A percentile compares a stretch with the other conserved stretches of the same genome.
These are phyloP conservation scores for Iris pallida DNA, from an alignment of 116 monocot genomes.

Conservation along the genomic window DNA sequence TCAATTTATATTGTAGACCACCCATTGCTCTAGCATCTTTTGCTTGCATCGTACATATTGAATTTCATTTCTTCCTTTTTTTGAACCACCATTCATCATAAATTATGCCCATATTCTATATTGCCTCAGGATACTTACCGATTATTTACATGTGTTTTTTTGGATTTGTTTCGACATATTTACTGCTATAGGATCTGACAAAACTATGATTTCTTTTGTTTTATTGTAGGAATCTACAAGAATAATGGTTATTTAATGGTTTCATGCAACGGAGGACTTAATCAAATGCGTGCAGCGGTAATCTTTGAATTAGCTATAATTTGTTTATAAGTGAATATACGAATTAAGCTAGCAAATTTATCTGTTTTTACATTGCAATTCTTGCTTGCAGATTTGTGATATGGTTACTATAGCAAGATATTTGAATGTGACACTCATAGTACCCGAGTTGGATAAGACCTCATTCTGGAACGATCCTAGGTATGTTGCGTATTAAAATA, in stretches of 20 bases:
- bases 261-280: constrained; percentile 92
- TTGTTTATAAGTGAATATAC: not conserved
- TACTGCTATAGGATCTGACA: no score
- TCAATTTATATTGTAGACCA: no score
- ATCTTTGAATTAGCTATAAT: constrained; percentile 1
- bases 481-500: constrained; percentile 14
- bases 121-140: no score
- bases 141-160: no score
- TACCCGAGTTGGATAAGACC: constrained; percentile 72
- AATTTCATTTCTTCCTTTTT: no score
- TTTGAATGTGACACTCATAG: constrained; percentile 66
- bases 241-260: constrained; percentile 90
- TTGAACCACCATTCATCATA: no score
- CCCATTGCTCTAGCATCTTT: no score
- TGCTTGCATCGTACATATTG: no score
- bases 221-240: constrained; percentile 60
- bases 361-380: not conserved
- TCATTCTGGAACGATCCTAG: constrained; percentile 80
- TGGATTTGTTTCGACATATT: no score
- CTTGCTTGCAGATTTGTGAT: constrained; percentile 58
- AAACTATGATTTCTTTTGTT: not conserved
- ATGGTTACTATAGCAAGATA: constrained; percentile 74
- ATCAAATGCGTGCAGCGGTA: constrained; percentile 94
- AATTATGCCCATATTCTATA: no score
- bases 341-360: not conserved